Percentiles rank a stretch among this genome's conserved stretches.
phyloP scores from a whole-genome alignment of 1,139 yeast species.

The Protomyces inundatus region DNA sequence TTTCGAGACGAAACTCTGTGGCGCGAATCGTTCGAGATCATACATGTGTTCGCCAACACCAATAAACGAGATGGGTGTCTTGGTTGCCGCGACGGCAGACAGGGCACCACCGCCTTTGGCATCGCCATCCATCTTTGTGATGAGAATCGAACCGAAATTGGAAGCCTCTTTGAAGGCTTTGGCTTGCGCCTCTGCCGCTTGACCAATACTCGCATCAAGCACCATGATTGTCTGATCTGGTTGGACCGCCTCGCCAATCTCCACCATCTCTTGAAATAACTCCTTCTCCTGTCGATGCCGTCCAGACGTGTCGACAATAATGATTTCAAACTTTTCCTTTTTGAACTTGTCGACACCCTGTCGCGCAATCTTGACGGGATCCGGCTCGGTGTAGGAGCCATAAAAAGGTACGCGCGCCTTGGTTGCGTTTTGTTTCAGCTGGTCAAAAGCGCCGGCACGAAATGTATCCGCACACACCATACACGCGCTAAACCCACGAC shows the following conservation, averaged over 20 bases:
- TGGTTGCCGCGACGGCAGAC: constrained; percentile 95
- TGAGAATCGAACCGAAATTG: constrained; percentile 88
- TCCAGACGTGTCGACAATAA: constrained; percentile 96
- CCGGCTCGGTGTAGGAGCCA: constrained; percentile 93
- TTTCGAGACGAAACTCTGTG: constrained; percentile 81
- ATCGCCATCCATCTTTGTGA: constrained; percentile 97
- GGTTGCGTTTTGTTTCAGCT: constrained; percentile 92
- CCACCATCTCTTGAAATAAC: constrained; percentile 89
- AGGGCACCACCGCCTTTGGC: constrained; percentile 99
- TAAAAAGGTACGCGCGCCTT: constrained; percentile 90
- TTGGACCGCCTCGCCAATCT: constrained; percentile 74
- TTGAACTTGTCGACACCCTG: constrained; percentile 92
- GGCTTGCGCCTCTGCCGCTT: constrained; percentile 95
- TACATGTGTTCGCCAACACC: constrained; percentile 98
- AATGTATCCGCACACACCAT: constrained; percentile 98
- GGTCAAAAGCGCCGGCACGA: constrained; percentile 99
- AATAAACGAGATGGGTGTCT: constrained; percentile 91
- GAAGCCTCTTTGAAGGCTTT: constrained; percentile 89
- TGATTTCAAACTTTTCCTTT: constrained; percentile 84
- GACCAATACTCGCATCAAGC: constrained; percentile 95
- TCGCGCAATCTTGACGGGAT: constrained; percentile 84
- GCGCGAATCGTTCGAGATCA: constrained; percentile 87
- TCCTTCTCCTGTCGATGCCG: constrained; percentile 94
- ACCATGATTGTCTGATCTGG: constrained; percentile 98
- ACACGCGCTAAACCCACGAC: constrained; percentile 91